Conservation (phyloP, 352 stramenopile species). For the Globisporangium cederbergense region DNA sequence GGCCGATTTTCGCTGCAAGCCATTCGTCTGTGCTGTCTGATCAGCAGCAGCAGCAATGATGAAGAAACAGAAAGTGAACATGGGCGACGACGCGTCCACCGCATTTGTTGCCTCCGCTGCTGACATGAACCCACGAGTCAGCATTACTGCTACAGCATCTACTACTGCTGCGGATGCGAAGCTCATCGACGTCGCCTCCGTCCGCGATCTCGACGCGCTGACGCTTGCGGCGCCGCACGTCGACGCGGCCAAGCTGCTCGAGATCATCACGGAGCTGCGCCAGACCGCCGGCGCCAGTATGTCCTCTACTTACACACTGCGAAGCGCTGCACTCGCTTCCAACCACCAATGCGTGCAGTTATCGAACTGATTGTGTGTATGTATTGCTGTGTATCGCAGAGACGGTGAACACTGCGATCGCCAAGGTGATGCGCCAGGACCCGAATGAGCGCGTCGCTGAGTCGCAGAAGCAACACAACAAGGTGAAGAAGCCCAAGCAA, state of each 20-base stretch:
- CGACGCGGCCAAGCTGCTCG: constrained; percentile 46
- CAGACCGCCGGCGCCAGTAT: constrained; percentile 58
- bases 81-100: constrained; percentile 1
- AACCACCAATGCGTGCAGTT: neutral
- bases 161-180: neutral
- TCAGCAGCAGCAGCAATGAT: neutral
- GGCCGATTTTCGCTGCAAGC: neutral
- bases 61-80: constrained; percentile 6
- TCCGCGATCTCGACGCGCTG: constrained; percentile 28
- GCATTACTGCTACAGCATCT: neutral
- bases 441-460: constrained; percentile 5
- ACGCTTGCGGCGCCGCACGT: constrained; percentile 29
- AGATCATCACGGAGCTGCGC: constrained; percentile 64
- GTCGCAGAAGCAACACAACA: constrained; percentile 11
- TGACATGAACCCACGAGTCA: neutral
- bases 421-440: constrained; percentile 49
- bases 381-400: constrained; percentile 22
- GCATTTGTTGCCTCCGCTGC: neutral
- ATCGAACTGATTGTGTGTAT: constrained; percentile 4
- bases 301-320: constrained; percentile 10
- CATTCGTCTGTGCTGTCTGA: neutral
- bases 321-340: neutral
- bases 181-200: constrained; percentile 10
- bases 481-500: constrained; percentile 57
- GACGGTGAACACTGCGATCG: constrained; percentile 66